Percentiles rank a stretch among this genome's conserved stretches.
phyloP scores from a whole-genome alignment of 208 protist species.

The Vickermania spadyakhi region DNA sequence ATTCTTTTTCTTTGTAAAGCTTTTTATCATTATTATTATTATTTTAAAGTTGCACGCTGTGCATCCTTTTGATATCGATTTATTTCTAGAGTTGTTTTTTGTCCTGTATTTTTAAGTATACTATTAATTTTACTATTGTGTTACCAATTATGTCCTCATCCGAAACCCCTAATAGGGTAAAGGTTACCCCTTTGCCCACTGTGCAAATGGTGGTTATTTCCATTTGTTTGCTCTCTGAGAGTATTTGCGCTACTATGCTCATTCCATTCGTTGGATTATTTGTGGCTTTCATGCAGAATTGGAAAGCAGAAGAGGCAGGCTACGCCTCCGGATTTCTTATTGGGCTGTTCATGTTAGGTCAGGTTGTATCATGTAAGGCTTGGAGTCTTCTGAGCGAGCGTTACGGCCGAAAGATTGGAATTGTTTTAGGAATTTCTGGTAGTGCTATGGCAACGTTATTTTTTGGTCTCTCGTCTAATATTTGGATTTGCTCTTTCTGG shows the following conservation, averaged over 20 bases:
- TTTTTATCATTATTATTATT: neutral
- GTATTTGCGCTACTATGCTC: conserved; percentile 60
- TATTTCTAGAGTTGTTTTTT: too few species aligned
- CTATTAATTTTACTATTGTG: too few species aligned
- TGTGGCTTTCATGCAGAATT: conserved; percentile 37
- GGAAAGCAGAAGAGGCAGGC: conserved; percentile 24
- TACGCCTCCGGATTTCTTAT: conserved; percentile 58
- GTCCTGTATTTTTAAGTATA: too few species aligned
- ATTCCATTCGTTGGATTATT: conserved; percentile 69
- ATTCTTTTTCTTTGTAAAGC: conserved; percentile 1
- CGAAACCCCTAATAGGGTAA: neutral
- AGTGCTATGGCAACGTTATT: conserved; percentile 49
- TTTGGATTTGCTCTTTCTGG: conserved; percentile 45
- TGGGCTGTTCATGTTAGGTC: conserved; percentile 73
- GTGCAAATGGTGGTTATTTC: conserved; percentile 45
- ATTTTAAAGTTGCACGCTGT: too few species aligned
- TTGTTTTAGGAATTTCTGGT: conserved; percentile 37
- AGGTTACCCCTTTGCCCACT: conserved; percentile 53
- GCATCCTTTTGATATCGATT: too few species aligned
- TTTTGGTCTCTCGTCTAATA: conserved; percentile 54
- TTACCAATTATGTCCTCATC: neutral
- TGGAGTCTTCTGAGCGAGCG: conserved; percentile 64
- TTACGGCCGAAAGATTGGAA: conserved; percentile 45
- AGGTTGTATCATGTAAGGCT: conserved; percentile 56
- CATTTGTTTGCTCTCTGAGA: conserved; percentile 63